phyloP scores from a whole-genome alignment of 1,139 yeast genomes.

The Candida glucosophila region DNA sequence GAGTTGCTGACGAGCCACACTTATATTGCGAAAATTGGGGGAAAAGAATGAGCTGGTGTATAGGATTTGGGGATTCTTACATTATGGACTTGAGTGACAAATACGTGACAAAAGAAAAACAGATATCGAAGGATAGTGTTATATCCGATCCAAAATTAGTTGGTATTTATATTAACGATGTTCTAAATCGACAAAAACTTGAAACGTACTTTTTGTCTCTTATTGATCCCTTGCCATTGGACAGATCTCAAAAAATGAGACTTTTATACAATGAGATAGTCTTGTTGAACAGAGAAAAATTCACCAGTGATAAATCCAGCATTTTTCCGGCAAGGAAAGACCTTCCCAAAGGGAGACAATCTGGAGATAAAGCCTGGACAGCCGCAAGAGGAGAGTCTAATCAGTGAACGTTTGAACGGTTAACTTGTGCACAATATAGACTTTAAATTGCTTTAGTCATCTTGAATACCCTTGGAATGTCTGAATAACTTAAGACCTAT shows the following conservation, averaged over 20 bases:
- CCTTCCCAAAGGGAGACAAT: slow-evolving; percentile 60
- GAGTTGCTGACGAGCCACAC: slow-evolving; percentile 71
- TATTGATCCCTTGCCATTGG: slow-evolving; percentile 16
- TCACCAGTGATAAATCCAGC: too few relatives aligned
- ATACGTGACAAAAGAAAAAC: slow-evolving; percentile 49
- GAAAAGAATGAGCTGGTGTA: slow-evolving; percentile 79
- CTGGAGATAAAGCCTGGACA: slow-evolving; percentile 76
- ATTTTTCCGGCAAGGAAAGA: too few relatives aligned
- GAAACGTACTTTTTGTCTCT: slow-evolving; percentile 18
- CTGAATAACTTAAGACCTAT: slow-evolving; percentile 68
- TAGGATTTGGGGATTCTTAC: slow-evolving; percentile 59
- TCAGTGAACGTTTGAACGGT: slow-evolving; percentile 22
- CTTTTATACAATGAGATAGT: slow-evolving; percentile 21
- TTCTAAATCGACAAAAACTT: slow-evolving; percentile 25
- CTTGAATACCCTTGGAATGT: slow-evolving; percentile 54
- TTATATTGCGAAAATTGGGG: slow-evolving; percentile 86
- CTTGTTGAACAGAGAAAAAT: slow-evolving; percentile 16
- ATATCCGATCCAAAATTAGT: slow-evolving; percentile 31
- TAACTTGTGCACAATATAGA: too few relatives aligned
- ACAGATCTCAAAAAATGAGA: slow-evolving; percentile 7
- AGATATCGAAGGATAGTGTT: slow-evolving; percentile 42
- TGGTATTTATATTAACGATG: slow-evolving; percentile 19
- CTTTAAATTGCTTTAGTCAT: neutral
- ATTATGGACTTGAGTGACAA: slow-evolving; percentile 61
- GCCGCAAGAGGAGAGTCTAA: slow-evolving; percentile 65